Conservation (phyloP, 805 yeast species). For the Ogataea henricii region DNA sequence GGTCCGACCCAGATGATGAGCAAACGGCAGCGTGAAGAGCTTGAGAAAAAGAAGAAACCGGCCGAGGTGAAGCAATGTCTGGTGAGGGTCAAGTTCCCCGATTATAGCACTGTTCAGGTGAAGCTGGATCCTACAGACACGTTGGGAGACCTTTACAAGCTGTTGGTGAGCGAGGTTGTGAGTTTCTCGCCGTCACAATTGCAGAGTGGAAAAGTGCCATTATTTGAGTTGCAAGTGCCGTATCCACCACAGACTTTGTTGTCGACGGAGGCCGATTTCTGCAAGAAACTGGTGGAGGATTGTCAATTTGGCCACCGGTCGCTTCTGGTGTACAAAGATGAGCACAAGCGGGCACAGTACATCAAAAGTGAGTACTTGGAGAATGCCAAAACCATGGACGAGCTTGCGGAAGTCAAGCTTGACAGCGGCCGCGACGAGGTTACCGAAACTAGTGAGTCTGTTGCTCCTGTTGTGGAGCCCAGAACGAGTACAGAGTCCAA, state of each 20-base stretch:
- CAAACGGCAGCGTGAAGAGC: constrained; percentile 37
- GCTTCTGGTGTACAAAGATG: constrained; percentile 25
- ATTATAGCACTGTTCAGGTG: constrained; percentile 51
- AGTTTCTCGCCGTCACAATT: constrained; percentile 36
- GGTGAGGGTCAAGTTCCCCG: constrained; percentile 60
- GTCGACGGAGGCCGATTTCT: constrained; percentile 22
- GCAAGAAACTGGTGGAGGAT: constrained; percentile 37
- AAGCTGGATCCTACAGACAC: constrained; percentile 49
- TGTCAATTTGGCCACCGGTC: constrained; percentile 44
- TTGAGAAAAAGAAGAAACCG: constrained; percentile 26
- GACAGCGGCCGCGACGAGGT: constrained; percentile 13
- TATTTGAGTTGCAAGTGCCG: constrained; percentile 42
- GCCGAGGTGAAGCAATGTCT: constrained; percentile 37
- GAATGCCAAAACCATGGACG: constrained; percentile 28
- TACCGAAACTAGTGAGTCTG: constrained; percentile 1
- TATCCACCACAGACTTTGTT: constrained; percentile 47
- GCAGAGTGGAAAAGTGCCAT: constrained; percentile 24
- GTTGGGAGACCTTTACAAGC: constrained; percentile 23
- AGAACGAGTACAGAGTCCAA: not conserved
- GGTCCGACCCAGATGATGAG: constrained; percentile 33
- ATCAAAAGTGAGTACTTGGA: constrained; percentile 25
- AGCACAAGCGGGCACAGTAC: constrained; percentile 23
- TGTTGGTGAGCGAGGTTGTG: constrained; percentile 29
- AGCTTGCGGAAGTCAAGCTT: constrained; percentile 28
- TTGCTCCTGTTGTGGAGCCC: not conserved